phyloP scores from a whole-genome alignment of 2,329 filamentous ascomycete species.

The Graphium sp. region DNA sequence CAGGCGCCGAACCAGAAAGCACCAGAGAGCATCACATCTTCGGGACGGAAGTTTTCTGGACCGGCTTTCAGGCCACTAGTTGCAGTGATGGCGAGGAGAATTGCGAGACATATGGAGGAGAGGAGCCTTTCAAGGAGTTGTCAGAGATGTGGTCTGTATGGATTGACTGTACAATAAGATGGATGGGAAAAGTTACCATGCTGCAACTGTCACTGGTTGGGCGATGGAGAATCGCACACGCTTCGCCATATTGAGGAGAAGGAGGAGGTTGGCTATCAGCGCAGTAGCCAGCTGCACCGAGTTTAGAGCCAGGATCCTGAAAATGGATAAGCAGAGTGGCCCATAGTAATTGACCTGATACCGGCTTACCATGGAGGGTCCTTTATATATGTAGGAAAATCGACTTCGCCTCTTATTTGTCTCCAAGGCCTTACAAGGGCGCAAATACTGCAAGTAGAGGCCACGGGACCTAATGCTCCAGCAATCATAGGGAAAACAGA shows the following conservation, averaged over 20 bases:
- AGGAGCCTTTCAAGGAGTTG: slow-evolving; percentile 22
- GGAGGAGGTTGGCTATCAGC: slow-evolving; percentile 60
- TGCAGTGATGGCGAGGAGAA: slow-evolving; percentile 50
- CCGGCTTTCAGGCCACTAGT: no score
- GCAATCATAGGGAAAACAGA: slow-evolving; percentile 62
- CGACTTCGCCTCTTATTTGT: slow-evolving; percentile 31
- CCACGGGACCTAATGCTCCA: slow-evolving; percentile 70
- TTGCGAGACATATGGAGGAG: slow-evolving; percentile 46
- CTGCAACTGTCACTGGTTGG: slow-evolving; percentile 65
- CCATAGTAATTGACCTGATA: background rate
- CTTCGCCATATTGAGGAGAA: slow-evolving; percentile 76
- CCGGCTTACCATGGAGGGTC: slow-evolving; percentile 59
- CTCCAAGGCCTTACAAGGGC: slow-evolving; percentile 73
- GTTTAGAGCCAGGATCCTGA: slow-evolving; percentile 57
- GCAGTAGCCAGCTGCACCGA: slow-evolving; percentile 62
- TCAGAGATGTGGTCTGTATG: slow-evolving; percentile 29
- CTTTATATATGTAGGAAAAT: slow-evolving; percentile 23
- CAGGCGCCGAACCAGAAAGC: slow-evolving; percentile 79
- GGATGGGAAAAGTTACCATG: slow-evolving; percentile 38
- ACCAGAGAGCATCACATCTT: slow-evolving; percentile 52
- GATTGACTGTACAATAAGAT: slow-evolving; percentile 10
- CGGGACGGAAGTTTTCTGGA: slow-evolving; percentile 25
- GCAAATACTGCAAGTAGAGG: slow-evolving; percentile 76
- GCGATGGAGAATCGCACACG: slow-evolving; percentile 67
- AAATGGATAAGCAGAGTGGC: background rate